These are phyloP conservation scores for Bertia moriformis DNA, from an alignment of 2,329 filamentous ascomycete species.

Conservation along the genomic window DNA sequence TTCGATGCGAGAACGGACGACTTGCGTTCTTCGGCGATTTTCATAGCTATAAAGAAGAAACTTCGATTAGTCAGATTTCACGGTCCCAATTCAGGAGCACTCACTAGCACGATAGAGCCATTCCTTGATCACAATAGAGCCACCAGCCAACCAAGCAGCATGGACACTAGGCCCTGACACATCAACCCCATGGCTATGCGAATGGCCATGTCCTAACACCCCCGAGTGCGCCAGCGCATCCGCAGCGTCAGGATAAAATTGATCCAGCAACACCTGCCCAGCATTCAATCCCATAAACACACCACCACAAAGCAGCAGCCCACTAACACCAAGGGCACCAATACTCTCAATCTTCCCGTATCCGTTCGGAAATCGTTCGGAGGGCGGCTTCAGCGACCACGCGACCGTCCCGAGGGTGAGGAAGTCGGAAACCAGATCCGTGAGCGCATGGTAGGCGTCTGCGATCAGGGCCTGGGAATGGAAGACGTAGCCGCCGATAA, in stretches of 20 bases:
- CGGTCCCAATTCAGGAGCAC: conserved; percentile 9
- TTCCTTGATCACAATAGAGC: conserved; percentile 58
- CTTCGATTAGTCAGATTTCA: background rate
- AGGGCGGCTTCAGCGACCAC: conserved; percentile 57
- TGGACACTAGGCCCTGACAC: conserved; percentile 46
- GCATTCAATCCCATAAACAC: conserved; percentile 53
- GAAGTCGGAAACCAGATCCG: conserved; percentile 60
- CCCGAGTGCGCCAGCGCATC: conserved; percentile 31
- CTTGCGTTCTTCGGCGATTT: conserved; percentile 57
- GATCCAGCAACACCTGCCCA: conserved; percentile 32
- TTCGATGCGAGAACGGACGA: conserved; percentile 63
- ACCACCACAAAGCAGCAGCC: conserved; percentile 55
- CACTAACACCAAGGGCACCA: conserved; percentile 61
- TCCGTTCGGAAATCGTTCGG: conserved; percentile 50
- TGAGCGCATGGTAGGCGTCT: conserved; percentile 60
- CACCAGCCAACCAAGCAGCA: conserved; percentile 58
- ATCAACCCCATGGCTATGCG: conserved; percentile 31
- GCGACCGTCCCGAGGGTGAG: conserved; percentile 61
- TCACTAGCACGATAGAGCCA: conserved; percentile 61
- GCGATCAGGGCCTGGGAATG: conserved; percentile 58
- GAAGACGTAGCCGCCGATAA: conserved; percentile 57
- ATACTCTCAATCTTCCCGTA: conserved; percentile 67
- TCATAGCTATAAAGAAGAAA: conserved; percentile 36
- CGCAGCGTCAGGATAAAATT: conserved; percentile 31
- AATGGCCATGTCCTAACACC: conserved; percentile 32